Evolutionary conservation across 148 eudicot species (phyloP).

Genomic region (Chenopodium suecicum): DNA sequence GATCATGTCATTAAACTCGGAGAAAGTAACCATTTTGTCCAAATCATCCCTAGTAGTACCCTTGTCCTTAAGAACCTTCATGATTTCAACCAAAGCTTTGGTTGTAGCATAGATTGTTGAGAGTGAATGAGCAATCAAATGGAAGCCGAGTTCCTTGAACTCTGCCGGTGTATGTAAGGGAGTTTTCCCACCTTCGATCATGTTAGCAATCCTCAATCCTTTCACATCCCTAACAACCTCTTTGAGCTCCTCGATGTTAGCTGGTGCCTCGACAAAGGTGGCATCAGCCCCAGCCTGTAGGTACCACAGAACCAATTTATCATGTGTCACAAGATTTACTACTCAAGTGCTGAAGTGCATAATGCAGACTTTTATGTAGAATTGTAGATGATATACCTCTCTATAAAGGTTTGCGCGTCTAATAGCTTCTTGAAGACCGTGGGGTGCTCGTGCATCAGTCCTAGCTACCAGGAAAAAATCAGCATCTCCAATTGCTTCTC

Average conservation of each 20-base stretch:
- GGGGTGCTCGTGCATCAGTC: conserved; percentile 42
- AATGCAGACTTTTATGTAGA: no score
- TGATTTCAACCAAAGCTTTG: conserved; percentile 21
- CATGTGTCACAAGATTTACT: neutral
- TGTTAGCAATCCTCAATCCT: conserved; percentile 31
- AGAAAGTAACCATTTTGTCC: conserved; percentile 22
- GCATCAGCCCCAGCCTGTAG: conserved; percentile 31
- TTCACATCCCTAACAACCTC: conserved; percentile 15
- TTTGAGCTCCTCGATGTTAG: conserved; percentile 22
- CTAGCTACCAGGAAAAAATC: conserved; percentile 42
- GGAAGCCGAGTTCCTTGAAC: conserved; percentile 29
- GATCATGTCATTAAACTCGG: conserved; percentile 23
- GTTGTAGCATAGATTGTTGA: conserved; percentile 24
- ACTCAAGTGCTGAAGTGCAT: neutral
- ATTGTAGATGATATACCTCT: conserved; percentile 15
- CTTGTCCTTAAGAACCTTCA: conserved; percentile 23
- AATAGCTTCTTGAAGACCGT: conserved; percentile 37
- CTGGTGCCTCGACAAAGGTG: conserved; percentile 30
- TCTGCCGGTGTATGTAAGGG: conserved; percentile 34
- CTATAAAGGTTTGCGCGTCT: conserved; percentile 35
- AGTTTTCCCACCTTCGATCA: conserved; percentile 35
- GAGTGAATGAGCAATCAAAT: conserved; percentile 26
- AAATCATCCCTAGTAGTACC: conserved; percentile 28
- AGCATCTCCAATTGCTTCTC: conserved; percentile 40
- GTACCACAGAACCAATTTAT: neutral